A percentile compares a stretch with the other conserved stretches of the same genome.
These are phyloP conservation scores for Cladorrhinum samala DNA, from an alignment of 495 filamentous ascomycete genomes.

Conservation along the genomic window DNA sequence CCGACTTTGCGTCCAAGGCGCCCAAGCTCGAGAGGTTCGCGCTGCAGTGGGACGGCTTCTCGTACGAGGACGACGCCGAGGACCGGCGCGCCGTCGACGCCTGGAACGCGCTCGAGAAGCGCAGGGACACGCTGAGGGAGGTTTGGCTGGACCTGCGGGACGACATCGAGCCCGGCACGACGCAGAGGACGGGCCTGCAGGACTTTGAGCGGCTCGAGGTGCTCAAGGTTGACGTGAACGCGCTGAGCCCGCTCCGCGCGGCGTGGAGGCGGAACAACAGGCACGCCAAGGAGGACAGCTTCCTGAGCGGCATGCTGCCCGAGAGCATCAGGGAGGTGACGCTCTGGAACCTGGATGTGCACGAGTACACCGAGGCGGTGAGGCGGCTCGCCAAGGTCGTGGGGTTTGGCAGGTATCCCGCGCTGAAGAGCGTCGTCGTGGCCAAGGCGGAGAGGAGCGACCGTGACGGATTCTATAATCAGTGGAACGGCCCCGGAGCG, in stretches of 20 bases:
- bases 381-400: constrained; percentile 3
- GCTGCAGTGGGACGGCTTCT: constrained; percentile 4
- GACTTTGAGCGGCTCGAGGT: constrained; percentile 12
- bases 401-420: constrained; percentile 5
- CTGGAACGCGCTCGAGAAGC: constrained; percentile 4
- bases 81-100: neutral
- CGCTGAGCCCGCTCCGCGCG: constrained; percentile 5
- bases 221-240: neutral
- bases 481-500: neutral
- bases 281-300: neutral
- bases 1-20: neutral
- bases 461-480: too few relatives aligned
- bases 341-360: constrained; percentile 5
- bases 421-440: constrained; percentile 5
- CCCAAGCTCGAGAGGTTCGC: constrained; percentile 4
- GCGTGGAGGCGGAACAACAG: neutral
- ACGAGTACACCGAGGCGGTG: neutral
- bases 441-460: constrained; percentile 1
- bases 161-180: neutral
- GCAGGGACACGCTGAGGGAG: constrained; percentile 8
- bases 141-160: constrained; percentile 5
- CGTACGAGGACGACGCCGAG: neutral
- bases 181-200: neutral
- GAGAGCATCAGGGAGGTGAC: constrained; percentile 6
- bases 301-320: constrained; percentile 5